Evolutionary conservation across 2,329 filamentous ascomycete genomes (phyloP).

Genomic region (Stemphylium beticola): DNA sequence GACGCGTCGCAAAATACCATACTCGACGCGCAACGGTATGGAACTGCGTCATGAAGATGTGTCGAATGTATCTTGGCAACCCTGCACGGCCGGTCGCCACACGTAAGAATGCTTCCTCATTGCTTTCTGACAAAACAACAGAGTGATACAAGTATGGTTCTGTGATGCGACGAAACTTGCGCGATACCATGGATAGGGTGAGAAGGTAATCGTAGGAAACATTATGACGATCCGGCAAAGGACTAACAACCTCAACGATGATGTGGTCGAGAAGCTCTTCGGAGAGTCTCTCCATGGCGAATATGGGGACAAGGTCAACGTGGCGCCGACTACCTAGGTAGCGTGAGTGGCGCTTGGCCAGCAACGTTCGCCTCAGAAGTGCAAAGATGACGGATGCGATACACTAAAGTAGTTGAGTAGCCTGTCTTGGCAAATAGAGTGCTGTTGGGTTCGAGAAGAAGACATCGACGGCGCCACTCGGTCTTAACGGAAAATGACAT

Average conservation of each 20-base stretch:
- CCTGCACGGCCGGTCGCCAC: not conserved
- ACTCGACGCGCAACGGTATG: not conserved
- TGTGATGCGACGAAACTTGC: conserved; percentile 11
- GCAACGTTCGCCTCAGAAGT: not conserved
- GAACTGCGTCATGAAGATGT: not conserved
- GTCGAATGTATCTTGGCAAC: conserved; percentile 1
- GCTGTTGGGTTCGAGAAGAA: too few relatives aligned
- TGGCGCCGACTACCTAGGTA: not conserved
- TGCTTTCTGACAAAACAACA: not conserved
- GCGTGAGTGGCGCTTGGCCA: not conserved
- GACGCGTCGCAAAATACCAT: not conserved
- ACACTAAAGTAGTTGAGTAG: too few relatives aligned
- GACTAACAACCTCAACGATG: conserved; percentile 2
- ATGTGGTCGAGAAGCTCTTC: conserved; percentile 18
- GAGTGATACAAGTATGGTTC: conserved; percentile 13
- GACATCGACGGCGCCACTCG: too few relatives aligned
- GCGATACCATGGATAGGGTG: conserved; percentile 13
- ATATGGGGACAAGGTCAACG: not conserved
- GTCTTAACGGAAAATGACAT: too few relatives aligned
- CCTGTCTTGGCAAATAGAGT: too few relatives aligned
- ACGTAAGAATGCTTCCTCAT: not conserved
- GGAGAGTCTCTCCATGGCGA: conserved; percentile 11
- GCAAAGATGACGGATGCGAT: not conserved
- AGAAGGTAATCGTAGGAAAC: conserved; percentile 3
- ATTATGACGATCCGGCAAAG: conserved; percentile 4